Base-by-base conservation (phyloP, 2,329 filamentous ascomycete genomes). In the Trichoderma pleuroti region DNA sequence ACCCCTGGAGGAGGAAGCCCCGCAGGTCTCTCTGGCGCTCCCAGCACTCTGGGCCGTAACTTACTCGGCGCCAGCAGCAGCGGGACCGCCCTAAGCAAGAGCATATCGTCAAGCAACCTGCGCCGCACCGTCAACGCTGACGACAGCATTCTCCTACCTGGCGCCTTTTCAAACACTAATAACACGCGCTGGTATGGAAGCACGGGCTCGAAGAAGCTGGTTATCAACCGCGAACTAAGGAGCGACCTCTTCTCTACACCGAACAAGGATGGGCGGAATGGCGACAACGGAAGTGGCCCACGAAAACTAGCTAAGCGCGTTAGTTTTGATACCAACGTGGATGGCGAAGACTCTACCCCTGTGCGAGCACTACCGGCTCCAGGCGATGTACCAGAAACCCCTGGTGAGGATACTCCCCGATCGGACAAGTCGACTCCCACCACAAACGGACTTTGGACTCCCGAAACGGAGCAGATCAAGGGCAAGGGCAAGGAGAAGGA, bases 161-260 rank as follows among this genome's bases (percentile, higher is more conserved):
- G 93, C 46, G 93, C 94, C 2, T 94, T 98, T 79, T 92, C 93
- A 2, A 86, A 91, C 30, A 91, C 88, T 77, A 83, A 87, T 21
- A 86, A 85, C 70, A 85, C 87, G 42, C 88, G 91, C 71, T 87
- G 89, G 75, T 91, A 90, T 65, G 87, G 88, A n/a, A 89, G 86
- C 77, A 87, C 86, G 62, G 88, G 89, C 57, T 88, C 97, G 75
- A 98, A 98, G 84, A 94, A 94, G 80, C 87, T 99, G 70, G 92
- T 94, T 67, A 98, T 99, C 79, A 97, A 98, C 81, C 91, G 93
- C 73, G 92, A 91, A 74, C 86, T 99, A 78, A 88, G 93, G 68
- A 94, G 87, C 71, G 91, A 93, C 76, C 84, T 91, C 18, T 92
- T 91, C 78, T 86, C 85, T 3, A 88, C 88, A 1, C 88, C 88